Evolutionary conservation across 306 rosid genomes (phyloP), one percentile per base, ranked within the genome.

Genomic region (Elaeagnus macrophylla): DNA sequence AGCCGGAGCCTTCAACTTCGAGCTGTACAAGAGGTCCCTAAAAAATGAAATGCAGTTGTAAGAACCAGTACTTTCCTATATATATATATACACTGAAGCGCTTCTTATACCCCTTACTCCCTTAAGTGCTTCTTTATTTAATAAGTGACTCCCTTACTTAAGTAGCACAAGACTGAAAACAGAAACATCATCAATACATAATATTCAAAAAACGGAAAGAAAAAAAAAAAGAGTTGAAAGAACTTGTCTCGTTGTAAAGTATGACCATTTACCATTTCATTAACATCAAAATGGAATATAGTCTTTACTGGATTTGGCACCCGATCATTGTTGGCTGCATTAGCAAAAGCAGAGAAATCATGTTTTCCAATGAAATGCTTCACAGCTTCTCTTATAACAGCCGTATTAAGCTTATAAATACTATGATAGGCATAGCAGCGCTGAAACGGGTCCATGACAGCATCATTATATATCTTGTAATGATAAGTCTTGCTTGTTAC

Each of bases 1-100:
- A 91, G 46, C 97, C 97, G 0, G 97, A 76, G 51, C 97, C 97
- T 72, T 91, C 97, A 56, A 91, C 95, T 78, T 91, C 80, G 41
- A 80, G 57, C 68, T 51, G 82, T 43, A 76, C 37, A 46, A 80
- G 82, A 49, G 71, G 16, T 60, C 82, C 86, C 86, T 80, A 60
- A 19, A 53, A 9, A 59, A 66, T 63, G 42, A 35, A 51, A 61
- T 45, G 53, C 69, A 60, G 41, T 56, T 1, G 48, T 17, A 8
- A 37, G 4, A 17, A 1, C 48, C 19, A 12, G 7, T 0, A 5
- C 39, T 36, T 46, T 11, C 32, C 15, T 44, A 9, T 0, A 11
- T 12, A 18, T 42, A 44, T 20, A 42, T n/a, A n/a, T n/a, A n/a
- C n/a, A n/a, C n/a, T n/a, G n/a, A n/a, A n/a, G n/a, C n/a, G n/a